Evolutionary conservation across 805 yeast genomes (phyloP).

Genomic region (Candida silvicultrix): DNA sequence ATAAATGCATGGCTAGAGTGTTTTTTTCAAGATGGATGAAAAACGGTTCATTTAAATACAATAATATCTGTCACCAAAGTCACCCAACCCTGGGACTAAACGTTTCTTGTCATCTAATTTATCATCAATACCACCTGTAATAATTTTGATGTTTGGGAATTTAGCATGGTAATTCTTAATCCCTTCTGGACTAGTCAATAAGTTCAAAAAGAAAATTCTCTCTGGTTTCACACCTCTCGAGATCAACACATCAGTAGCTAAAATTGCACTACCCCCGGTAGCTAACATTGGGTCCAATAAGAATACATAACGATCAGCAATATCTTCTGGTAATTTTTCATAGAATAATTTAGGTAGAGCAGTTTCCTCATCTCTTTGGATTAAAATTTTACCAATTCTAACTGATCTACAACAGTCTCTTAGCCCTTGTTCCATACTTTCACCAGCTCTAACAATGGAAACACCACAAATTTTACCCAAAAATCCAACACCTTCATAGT

Average conservation of each 20-base stretch:
- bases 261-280: conserved; percentile 96
- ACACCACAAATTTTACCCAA: conserved; percentile 96
- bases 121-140: conserved; percentile 91
- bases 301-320: conserved; percentile 81
- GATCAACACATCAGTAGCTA: conserved; percentile 91
- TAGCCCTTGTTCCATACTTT: conserved; percentile 97
- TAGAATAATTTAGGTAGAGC: conserved; percentile 88
- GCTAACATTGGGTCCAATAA: conserved; percentile 96
- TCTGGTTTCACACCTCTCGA: conserved; percentile 84
- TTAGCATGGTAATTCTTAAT: conserved; percentile 66
- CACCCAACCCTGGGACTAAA: conserved; percentile 94
- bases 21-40: neutral
- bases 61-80: conserved; percentile 96
- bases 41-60: conserved; percentile 46
- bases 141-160: conserved; percentile 80
- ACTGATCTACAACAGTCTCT: conserved; percentile 97
- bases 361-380: conserved; percentile 98
- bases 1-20: conserved; percentile 2
- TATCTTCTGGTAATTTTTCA: conserved; percentile 92
- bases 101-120: conserved; percentile 79
- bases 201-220: conserved; percentile 82
- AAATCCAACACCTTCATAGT: conserved; percentile 72
- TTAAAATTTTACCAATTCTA: conserved; percentile 91
- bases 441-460: conserved; percentile 97
- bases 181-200: conserved; percentile 95